Percentiles rank a stretch among this genome's conserved stretches.
Conservation (phyloP, 2,329 filamentous ascomycete species). For the Elsinoe arachidis region DNA sequence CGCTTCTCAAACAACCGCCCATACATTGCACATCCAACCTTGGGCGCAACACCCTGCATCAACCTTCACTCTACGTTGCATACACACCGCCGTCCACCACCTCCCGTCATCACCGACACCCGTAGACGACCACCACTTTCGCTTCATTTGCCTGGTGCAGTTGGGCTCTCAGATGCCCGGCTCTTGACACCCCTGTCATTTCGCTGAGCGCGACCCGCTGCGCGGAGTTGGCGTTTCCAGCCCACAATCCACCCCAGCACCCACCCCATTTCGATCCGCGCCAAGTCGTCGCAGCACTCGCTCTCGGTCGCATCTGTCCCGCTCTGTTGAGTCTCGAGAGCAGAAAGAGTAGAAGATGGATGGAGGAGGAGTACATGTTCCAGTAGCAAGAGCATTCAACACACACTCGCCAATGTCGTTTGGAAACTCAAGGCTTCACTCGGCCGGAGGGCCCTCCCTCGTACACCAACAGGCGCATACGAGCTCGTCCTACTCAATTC, state of each 20-base stretch:
- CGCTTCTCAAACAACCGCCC: slow-evolving; percentile 7
- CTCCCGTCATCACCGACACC: slow-evolving; percentile 2
- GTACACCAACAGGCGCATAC: slow-evolving; percentile 37
- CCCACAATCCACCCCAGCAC: not conserved
- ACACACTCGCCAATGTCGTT: slow-evolving; percentile 11
- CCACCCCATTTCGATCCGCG: not conserved
- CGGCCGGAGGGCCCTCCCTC: slow-evolving; percentile 30
- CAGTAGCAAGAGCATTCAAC: slow-evolving; percentile 10
- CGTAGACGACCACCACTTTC: slow-evolving; percentile 7
- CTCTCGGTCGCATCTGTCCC: not conserved
- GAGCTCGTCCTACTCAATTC: slow-evolving; percentile 38
- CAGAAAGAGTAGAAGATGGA: slow-evolving; percentile 11
- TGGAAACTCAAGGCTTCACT: slow-evolving; percentile 13
- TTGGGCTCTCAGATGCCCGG: slow-evolving; percentile 9
- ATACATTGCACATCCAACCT: slow-evolving; percentile 1
- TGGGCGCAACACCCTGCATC: slow-evolving; percentile 9
- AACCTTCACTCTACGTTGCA: slow-evolving; percentile 2
- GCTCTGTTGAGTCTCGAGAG: not conserved
- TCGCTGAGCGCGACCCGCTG: slow-evolving; percentile 14
- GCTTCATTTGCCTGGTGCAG: slow-evolving; percentile 5
- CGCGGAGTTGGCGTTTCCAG: slow-evolving; percentile 13
- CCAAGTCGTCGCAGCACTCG: not conserved
- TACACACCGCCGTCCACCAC: slow-evolving; percentile 3
- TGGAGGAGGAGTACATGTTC: slow-evolving; percentile 13
- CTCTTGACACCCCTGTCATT: slow-evolving; percentile 12